Base-by-base conservation (phyloP, 1,139 yeast species). In the Diutina pseudorugosa region DNA sequence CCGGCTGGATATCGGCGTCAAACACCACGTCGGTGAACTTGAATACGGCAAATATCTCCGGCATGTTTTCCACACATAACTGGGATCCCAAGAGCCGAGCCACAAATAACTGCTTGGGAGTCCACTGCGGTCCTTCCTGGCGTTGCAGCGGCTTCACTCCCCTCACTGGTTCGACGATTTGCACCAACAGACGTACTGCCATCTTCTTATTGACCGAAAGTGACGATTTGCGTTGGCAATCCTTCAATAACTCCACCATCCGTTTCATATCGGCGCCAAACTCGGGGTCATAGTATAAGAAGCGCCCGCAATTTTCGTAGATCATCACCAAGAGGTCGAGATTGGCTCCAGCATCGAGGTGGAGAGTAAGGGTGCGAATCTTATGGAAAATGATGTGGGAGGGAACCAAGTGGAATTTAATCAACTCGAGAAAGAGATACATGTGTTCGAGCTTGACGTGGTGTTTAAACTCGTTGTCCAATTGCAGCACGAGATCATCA, bases 401-500 rank as follows among this genome's bases (percentile, higher is more conserved):
- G 0, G 95, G 94, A n/a, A 90, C 72, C 58, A 89, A 65, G 57
- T 79, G 81, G 64, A 90, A 91, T 62, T 87, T 88, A 50, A 85
- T 78, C 68, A 90, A 70, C 61, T 91, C 97, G 52, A 82, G 72
- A 57, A 87, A 83, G 57, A 85, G 84, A 41, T 76, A 71, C 43
- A 86, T 76, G 57, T 77, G 81, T 57, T 72, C 75, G 58, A 82
- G 77, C 57, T 80, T 79, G 53, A 83, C 64, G 60, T 80, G 89
- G 30, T 78, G 73, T 57, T 85, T 72, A 58, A 86, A 78, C 1
- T 83, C 82, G 41, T 67, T 67, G 59, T 85, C 91, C 52, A 87
- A 67, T 52, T 75, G 72, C 0, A 70, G 73, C 6, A 83, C 65
- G 21, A 89, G 67, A 18, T 82, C 83, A 0, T 72, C 75, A n/a